Evolutionary conservation across 192 early-diverging fungal genomes (phyloP), one percentile per base, ranked within the genome.

Genomic region (Rhizophagus clarus): DNA sequence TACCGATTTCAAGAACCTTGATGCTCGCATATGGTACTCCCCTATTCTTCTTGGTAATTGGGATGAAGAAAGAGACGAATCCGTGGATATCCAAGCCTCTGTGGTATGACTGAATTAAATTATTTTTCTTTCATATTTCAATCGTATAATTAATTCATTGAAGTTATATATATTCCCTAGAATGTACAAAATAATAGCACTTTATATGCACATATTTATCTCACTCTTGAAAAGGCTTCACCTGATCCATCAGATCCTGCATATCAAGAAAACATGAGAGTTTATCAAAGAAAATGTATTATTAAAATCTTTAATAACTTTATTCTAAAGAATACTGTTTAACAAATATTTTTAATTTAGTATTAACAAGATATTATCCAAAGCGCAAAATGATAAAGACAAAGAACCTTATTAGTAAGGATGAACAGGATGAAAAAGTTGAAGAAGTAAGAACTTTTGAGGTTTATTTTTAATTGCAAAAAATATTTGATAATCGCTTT

Each of bases 161-260:
- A 28, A 69, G 14, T 69, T 26, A 10, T 62, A 47, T 68, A 34
- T 81, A 71, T 28, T 34, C 31, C 45, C 31, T 71, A 88, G 89
- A 76, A 84, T 74, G 82, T 90, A 4, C 87, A 87, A 77, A 77
- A 88, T 42, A 91, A 91, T 73, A 89, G 88, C 49, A 87, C 90
- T 15, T 71, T 90, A 0, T 91, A 88, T 67, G 90, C 90, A 34
- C 90, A 91, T 60, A 84, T 91, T n/a, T 91, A 87, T 87, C 80
- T 91, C 45, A 78, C 83, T 34, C 84, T 84, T 42, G 64, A 86
- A 11, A 80, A 80, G 28, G 79, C 81, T 7, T 62, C 83, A 7
- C 80, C 89, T 45, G 74, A 90, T 81, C 90, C 90, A 17, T 24
- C 42, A 12, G 72, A 81, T 60, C 61, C 51, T 32, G 73, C 51